These are phyloP conservation scores for Stachybotrys echinatus DNA, from an alignment of 2,329 filamentous ascomycete genomes.

Conservation along the genomic window DNA sequence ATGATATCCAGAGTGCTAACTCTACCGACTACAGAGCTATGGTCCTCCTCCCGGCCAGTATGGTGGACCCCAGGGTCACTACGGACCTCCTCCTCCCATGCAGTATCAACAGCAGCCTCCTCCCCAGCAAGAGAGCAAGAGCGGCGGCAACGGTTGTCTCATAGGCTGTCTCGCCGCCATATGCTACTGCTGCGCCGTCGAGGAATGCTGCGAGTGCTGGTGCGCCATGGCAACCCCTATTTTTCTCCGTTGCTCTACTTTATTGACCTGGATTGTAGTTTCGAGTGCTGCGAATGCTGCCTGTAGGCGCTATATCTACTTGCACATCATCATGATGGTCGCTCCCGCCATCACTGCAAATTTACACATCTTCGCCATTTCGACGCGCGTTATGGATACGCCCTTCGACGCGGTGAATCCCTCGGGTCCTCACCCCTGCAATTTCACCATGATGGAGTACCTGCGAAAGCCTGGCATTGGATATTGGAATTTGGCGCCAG, in stretches of 20 bases:
- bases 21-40: conserved; percentile 17
- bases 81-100: conserved; percentile 31
- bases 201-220: conserved; percentile 47
- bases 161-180: conserved; percentile 41
- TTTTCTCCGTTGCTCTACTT: conserved; percentile 1
- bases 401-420: too few species aligned
- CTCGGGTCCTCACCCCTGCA: too few species aligned
- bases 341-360: too few species aligned
- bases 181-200: conserved; percentile 45
- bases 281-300: conserved; percentile 37
- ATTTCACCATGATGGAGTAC: too few species aligned
- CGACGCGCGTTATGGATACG: too few species aligned
- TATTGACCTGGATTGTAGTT: conserved; percentile 15
- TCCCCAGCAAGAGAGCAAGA: conserved; percentile 22
- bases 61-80: conserved; percentile 25
- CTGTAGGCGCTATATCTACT: conserved; percentile 16
- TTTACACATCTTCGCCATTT: too few species aligned
- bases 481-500: too few species aligned
- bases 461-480: too few species aligned
- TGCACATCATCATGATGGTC: too few species aligned
- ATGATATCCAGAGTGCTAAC: too few species aligned
- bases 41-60: conserved; percentile 23
- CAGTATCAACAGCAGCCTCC: conserved; percentile 34
- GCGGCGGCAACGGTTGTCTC: conserved; percentile 36
- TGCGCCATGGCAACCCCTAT: conserved; percentile 17